These are phyloP conservation scores for Schoenoplectus tabernaemontani DNA, from an alignment of 202 grass and related monocot species.

Conservation along the genomic window DNA sequence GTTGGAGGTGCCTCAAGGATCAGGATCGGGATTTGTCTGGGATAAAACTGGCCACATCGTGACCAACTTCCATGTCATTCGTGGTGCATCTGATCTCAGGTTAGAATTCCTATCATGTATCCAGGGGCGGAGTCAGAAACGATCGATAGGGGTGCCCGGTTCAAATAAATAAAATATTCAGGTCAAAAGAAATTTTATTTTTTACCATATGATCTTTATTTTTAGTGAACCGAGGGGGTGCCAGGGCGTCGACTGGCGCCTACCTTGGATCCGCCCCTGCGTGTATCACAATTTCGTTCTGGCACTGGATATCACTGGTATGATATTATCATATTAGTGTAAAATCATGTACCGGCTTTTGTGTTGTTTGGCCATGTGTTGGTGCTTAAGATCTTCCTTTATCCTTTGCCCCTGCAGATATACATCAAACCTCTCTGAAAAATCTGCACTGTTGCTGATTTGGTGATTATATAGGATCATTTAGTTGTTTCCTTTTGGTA, in stretches of 20 bases:
- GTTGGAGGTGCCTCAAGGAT: conserved; percentile 92
- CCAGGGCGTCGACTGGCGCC: too few species aligned
- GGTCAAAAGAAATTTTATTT: too few species aligned
- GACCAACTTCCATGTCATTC: conserved; percentile 96
- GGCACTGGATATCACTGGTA: not conserved
- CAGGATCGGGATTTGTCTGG: conserved; percentile 92
- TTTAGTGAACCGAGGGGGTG: too few species aligned
- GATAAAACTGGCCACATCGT: conserved; percentile 79
- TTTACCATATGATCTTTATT: too few species aligned
- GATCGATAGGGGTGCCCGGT: too few species aligned
- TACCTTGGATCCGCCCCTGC: too few species aligned
- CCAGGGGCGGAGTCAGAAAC: too few species aligned
- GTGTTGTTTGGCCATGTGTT: not conserved
- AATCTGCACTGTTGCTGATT: not conserved
- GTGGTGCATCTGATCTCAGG: conserved; percentile 88
- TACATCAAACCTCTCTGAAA: not conserved
- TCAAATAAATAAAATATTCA: too few species aligned
- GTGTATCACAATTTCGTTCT: not conserved
- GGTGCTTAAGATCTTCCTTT: not conserved
- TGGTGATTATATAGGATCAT: not conserved
- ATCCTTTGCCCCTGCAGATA: not conserved
- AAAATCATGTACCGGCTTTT: not conserved
- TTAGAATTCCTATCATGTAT: conserved; percentile 20
- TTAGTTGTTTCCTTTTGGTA: not conserved
- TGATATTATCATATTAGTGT: not conserved